A percentile compares a stretch with the other conserved stretches of the same genome.
phyloP scores from a whole-genome alignment of 495 filamentous ascomycete species.

The Penicillium cataractarum region DNA sequence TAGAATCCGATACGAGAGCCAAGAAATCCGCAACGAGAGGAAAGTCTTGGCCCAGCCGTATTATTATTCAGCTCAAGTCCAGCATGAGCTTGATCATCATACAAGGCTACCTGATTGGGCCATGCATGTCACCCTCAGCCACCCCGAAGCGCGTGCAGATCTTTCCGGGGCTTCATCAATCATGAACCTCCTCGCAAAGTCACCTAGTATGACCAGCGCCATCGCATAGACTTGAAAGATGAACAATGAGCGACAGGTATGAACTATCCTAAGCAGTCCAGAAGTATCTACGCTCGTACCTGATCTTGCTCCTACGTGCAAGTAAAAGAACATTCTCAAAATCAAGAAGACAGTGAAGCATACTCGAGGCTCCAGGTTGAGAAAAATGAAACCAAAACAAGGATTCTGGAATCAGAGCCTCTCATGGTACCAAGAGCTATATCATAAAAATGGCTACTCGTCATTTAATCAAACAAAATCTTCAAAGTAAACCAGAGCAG shows the following conservation, averaged over 20 bases:
- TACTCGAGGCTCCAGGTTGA: neutral
- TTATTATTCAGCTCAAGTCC: neutral
- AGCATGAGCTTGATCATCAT: neutral
- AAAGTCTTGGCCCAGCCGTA: neutral
- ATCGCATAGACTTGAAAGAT: neutral
- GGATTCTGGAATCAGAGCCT: conserved; percentile 6
- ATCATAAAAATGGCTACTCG: conserved; percentile 49
- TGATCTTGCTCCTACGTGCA: neutral
- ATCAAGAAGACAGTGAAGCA: neutral
- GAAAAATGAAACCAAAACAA: neutral
- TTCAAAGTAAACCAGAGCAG: conserved; percentile 48
- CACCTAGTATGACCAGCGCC: neutral
- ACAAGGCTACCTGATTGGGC: neutral
- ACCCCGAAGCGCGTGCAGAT: neutral
- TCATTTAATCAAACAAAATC: neutral
- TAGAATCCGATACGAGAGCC: neutral
- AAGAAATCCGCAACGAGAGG: neutral
- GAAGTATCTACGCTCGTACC: neutral
- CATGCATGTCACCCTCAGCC: neutral
- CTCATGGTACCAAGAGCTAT: conserved; percentile 42
- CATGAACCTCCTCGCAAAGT: neutral
- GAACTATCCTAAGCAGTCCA: neutral
- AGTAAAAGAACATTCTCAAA: neutral
- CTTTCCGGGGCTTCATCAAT: neutral
- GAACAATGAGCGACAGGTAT: neutral